These are phyloP conservation scores for Podospora sp. DNA, from an alignment of 495 filamentous ascomycete species.

Conservation along the genomic window DNA sequence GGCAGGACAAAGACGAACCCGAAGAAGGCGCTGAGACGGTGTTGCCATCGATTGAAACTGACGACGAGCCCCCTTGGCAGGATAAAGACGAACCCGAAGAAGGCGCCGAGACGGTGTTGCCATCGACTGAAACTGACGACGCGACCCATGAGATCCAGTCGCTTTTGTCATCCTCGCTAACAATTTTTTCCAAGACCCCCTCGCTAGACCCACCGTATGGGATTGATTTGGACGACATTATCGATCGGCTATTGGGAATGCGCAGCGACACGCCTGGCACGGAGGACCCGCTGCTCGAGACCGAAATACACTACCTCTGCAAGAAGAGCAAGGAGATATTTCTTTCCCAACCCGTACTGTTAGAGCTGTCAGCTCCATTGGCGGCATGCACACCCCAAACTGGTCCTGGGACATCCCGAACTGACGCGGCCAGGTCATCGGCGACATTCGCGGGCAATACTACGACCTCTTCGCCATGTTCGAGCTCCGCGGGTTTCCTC, in stretches of 20 bases:
- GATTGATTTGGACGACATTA: neutral
- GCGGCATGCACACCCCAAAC: constrained; percentile 64
- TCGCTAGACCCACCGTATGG: neutral
- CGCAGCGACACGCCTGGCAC: constrained; percentile 64
- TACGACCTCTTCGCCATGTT: constrained; percentile 92
- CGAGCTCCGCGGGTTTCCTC: constrained; percentile 93
- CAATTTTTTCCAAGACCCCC: no score
- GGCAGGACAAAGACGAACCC: no score
- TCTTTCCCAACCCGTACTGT: constrained; percentile 91
- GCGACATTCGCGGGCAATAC: constrained; percentile 96
- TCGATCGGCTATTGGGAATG: neutral
- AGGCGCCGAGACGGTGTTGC: no score
- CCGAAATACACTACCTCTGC: constrained; percentile 91
- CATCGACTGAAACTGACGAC: no score
- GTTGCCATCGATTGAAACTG: no score
- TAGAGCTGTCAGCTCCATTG: constrained; percentile 92
- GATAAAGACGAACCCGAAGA: no score
- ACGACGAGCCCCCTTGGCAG: no score
- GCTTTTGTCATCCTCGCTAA: no score
- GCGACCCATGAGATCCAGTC: no score
- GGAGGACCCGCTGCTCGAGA: constrained; percentile 89
- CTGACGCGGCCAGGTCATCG: constrained; percentile 70
- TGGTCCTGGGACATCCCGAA: constrained; percentile 5
- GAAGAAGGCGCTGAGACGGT: no score
- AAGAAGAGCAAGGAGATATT: constrained; percentile 96